Evolutionary conservation across 345 rosid genomes (phyloP).

Genomic region (Brassica carinata): DNA sequence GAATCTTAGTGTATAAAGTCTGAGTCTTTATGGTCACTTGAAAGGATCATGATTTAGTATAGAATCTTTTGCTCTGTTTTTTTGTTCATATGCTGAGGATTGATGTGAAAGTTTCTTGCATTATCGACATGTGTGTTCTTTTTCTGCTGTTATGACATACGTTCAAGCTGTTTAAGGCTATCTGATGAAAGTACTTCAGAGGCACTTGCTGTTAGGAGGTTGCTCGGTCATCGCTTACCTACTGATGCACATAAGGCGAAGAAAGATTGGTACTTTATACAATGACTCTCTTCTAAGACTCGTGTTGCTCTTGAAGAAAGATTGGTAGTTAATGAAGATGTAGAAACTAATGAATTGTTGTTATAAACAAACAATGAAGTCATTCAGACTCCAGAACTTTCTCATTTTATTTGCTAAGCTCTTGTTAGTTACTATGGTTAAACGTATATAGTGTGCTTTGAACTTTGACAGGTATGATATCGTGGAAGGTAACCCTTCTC

Average conservation of each 20-base stretch:
- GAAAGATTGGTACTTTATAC: conserved; percentile 69
- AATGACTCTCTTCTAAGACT: not conserved
- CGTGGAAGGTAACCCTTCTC: conserved; percentile 70
- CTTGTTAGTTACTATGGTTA: conserved; percentile 28
- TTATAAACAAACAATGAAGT: not conserved
- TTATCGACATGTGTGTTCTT: too few species aligned
- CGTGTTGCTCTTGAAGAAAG: not conserved
- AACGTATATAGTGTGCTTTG: conserved; percentile 35
- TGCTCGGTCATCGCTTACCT: conserved; percentile 90
- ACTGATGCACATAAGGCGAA: conserved; percentile 35
- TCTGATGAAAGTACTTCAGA: conserved; percentile 86
- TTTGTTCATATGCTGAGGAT: too few species aligned
- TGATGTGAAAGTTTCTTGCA: too few species aligned
- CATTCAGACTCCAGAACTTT: not conserved
- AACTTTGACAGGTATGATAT: conserved; percentile 76
- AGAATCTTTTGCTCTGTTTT: not conserved
- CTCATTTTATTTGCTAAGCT: conserved; percentile 31
- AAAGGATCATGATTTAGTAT: not conserved
- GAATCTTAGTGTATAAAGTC: not conserved
- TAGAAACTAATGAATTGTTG: not conserved
- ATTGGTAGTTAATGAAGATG: not conserved
- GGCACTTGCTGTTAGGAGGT: conserved; percentile 83
- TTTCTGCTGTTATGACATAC: conserved; percentile 47
- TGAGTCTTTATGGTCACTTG: conserved; percentile 13
- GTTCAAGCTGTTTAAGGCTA: conserved; percentile 55